Conservation (phyloP, 2,329 filamentous ascomycete genomes). For the Aspergillus neoniger region DNA sequence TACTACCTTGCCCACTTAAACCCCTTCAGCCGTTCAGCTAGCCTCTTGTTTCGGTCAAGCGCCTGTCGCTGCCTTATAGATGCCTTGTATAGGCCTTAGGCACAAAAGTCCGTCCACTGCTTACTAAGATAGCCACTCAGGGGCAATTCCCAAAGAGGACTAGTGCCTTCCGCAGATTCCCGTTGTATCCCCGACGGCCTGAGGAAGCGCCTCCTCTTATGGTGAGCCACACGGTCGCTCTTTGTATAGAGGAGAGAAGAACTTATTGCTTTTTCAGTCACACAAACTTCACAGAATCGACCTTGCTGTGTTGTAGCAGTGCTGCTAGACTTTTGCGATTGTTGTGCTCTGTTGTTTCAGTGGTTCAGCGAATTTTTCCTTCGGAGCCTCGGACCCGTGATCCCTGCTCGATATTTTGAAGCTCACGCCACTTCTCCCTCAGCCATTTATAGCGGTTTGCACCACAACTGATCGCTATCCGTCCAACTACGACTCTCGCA, state of each 20-base stretch:
- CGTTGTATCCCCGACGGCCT: constrained; percentile 1
- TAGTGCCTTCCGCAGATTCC: not conserved
- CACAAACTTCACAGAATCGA: not conserved
- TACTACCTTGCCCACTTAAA: not conserved
- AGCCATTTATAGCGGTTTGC: constrained; percentile 19
- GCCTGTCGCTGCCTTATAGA: not conserved
- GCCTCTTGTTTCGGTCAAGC: not conserved
- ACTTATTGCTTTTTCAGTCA: not conserved
- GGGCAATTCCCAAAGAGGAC: not conserved
- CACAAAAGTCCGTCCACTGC: not conserved
- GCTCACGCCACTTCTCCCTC: constrained; percentile 27
- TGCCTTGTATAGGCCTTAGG: not conserved
- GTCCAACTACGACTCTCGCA: constrained; percentile 13
- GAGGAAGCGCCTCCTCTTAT: not conserved
- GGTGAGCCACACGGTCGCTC: not conserved
- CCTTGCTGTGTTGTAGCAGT: not conserved
- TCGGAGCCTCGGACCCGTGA: constrained; percentile 25
- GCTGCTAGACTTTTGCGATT: not conserved
- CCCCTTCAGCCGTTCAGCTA: not conserved
- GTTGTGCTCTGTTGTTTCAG: not conserved
- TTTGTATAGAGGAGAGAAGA: not conserved
- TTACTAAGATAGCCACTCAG: not conserved
- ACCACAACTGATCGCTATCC: constrained; percentile 9
- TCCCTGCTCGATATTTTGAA: constrained; percentile 21
- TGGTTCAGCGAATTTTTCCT: constrained; percentile 15